These are phyloP conservation scores for Peronospora destructor DNA, from an alignment of 352 stramenopile genomes.

Conservation along the genomic window DNA sequence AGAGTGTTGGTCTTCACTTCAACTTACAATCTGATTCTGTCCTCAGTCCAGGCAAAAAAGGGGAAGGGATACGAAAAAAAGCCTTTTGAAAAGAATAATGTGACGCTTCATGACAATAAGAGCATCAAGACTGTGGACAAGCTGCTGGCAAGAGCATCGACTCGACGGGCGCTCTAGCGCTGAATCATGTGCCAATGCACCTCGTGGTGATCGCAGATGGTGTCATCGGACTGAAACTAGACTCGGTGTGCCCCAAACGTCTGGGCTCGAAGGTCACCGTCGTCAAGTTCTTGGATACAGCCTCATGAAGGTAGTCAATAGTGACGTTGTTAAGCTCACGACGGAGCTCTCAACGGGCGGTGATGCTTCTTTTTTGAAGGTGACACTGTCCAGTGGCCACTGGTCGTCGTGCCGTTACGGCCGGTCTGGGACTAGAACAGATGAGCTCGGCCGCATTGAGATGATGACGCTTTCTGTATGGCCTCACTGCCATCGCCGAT, in stretches of 20 bases:
- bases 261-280: slow-evolving; percentile 93
- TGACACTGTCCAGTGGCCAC: slow-evolving; percentile 80
- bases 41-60: slow-evolving; percentile 88
- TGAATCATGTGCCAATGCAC: slow-evolving; percentile 90
- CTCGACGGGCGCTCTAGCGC: slow-evolving; percentile 93
- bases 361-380: slow-evolving; percentile 51
- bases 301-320: slow-evolving; percentile 90
- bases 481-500: slow-evolving; percentile 96
- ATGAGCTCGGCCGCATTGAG: slow-evolving; percentile 93
- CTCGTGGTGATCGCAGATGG: slow-evolving; percentile 96
- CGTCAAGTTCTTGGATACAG: slow-evolving; percentile 96
- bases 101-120: slow-evolving; percentile 86
- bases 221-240: slow-evolving; percentile 98
- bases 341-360: slow-evolving; percentile 85
- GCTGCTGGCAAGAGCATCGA: slow-evolving; percentile 94
- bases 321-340: no score
- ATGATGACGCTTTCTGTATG: slow-evolving; percentile 96
- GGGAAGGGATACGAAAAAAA: slow-evolving; percentile 89
- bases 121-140: slow-evolving; percentile 95
- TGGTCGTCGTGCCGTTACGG: slow-evolving; percentile 93
- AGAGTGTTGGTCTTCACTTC: slow-evolving; percentile 29
- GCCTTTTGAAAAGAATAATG: slow-evolving; percentile 29
- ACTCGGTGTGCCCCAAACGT: slow-evolving; percentile 96
- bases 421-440: slow-evolving; percentile 94
- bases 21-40: slow-evolving; percentile 17